Conservation (phyloP, 2,329 filamentous ascomycete species). For the Graphilbum sp. region DNA sequence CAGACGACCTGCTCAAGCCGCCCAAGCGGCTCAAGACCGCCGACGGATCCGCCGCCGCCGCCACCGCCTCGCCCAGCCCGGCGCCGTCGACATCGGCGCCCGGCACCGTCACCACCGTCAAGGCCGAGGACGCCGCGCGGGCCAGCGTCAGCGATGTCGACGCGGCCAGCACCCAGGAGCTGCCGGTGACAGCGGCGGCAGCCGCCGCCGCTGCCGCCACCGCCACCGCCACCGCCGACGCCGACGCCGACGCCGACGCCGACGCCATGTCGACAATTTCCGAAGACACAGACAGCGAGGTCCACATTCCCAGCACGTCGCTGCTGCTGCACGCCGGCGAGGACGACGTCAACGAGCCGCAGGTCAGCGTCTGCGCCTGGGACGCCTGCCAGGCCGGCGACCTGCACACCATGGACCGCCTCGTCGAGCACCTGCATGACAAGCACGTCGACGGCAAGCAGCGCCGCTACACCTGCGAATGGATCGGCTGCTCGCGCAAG, state of each 20-base stretch:
- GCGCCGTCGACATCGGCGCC: too few species aligned
- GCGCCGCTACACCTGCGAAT: conserved; percentile 98
- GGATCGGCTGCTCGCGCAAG: conserved; percentile 78
- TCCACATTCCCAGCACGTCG: conserved; percentile 34
- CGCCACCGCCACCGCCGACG: background rate
- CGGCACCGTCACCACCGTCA: background rate
- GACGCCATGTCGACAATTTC: conserved; percentile 58
- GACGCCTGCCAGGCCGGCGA: conserved; percentile 57
- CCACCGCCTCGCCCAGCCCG: too few species aligned
- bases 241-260: conserved; percentile 22
- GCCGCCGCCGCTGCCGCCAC: background rate
- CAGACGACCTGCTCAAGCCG: conserved; percentile 24
- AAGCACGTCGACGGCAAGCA: conserved; percentile 86
- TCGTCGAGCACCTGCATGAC: conserved; percentile 76
- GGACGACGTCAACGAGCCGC: conserved; percentile 60
- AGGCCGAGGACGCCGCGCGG: background rate
- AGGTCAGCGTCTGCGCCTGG: conserved; percentile 66
- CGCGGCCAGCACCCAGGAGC: background rate
- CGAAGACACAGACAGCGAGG: conserved; percentile 76
- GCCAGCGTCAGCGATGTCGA: background rate
- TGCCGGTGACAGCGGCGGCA: background rate
- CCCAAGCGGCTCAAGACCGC: conserved; percentile 31
- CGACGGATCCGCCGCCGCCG: conserved; percentile 27
- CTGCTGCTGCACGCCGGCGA: conserved; percentile 38
- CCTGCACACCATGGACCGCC: conserved; percentile 61